Percentiles rank a stretch among this genome's conserved stretches.
Evolutionary conservation across 73 alveolate genomes (phyloP).

Genomic region (Tetrahymena borealis): DNA sequence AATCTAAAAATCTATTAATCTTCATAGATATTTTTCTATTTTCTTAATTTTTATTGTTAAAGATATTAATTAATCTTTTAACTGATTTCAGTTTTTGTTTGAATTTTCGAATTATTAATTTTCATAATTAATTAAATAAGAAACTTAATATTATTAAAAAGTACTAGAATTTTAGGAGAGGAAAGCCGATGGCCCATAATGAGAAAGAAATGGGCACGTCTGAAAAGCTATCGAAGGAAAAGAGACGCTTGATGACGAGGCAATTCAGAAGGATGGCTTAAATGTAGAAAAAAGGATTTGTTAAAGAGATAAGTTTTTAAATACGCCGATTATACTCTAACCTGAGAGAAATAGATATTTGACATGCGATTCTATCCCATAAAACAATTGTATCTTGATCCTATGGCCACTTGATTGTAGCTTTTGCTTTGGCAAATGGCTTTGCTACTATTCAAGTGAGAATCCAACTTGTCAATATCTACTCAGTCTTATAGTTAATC

Average conservation of each 20-base stretch:
- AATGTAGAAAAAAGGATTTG: not conserved
- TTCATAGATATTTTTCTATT: too few species aligned
- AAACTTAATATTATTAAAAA: not conserved
- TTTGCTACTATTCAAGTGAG: not conserved
- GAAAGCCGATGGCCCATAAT: not conserved
- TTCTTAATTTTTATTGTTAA: too few species aligned
- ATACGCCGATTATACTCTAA: not conserved
- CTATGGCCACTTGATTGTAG: conserved; percentile 1
- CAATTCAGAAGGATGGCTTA: not conserved
- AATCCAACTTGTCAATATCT: not conserved
- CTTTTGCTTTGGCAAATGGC: not conserved
- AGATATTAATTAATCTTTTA: too few species aligned
- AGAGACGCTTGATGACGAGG: conserved; percentile 4
- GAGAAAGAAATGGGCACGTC: not conserved
- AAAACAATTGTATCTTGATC: conserved; percentile 1
- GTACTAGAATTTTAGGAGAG: not conserved
- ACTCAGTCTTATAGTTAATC: not conserved
- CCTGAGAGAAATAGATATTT: not conserved
- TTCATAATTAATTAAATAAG: not conserved
- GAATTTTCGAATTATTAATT: not conserved
- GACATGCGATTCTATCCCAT: not conserved
- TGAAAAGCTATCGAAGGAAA: not conserved
- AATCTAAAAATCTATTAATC: too few species aligned
- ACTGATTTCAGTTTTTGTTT: not conserved
- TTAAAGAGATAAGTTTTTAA: not conserved